A percentile compares a stretch with the other conserved stretches of the same genome.
Conservation (phyloP, 352 stramenopile genomes). For the Phytophthora brassicae region DNA sequence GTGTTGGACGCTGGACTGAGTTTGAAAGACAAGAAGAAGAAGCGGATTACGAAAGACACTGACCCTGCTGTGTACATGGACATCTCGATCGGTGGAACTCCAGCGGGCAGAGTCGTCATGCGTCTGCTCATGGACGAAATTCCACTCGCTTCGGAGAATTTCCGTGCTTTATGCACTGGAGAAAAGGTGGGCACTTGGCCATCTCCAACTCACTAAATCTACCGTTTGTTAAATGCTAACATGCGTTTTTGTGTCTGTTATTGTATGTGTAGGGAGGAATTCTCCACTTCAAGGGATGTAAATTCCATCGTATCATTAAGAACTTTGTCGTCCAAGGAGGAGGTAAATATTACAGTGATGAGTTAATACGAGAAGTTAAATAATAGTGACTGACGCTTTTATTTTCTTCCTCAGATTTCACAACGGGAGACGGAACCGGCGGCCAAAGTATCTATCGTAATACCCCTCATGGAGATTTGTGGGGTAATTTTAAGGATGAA, state of each 20-base stretch:
- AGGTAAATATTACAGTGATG: conserved; percentile 24
- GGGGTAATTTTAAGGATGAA: conserved; percentile 87
- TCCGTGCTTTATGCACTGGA: conserved; percentile 80
- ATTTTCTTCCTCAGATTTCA: conserved; percentile 43
- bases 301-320: conserved; percentile 93
- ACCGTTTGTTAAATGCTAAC: too few species aligned
- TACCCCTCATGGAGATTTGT: conserved; percentile 63
- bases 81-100: conserved; percentile 82
- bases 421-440: conserved; percentile 69
- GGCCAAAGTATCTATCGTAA: conserved; percentile 79
- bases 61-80: conserved; percentile 96
- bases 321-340: conserved; percentile 91
- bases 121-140: conserved; percentile 93
- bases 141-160: conserved; percentile 96
- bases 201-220: too few species aligned
- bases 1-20: conserved; percentile 29
- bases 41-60: conserved; percentile 45
- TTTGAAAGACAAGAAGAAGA: conserved; percentile 50
- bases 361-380: neutral
- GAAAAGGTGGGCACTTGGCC: conserved; percentile 56
- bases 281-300: conserved; percentile 86
- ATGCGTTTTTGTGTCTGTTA: neutral
- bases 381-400: neutral
- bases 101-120: conserved; percentile 92
- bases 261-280: conserved; percentile 21